Conservation (phyloP, 192 early-diverging fungal species). For the Lobulomyces angularis region DNA sequence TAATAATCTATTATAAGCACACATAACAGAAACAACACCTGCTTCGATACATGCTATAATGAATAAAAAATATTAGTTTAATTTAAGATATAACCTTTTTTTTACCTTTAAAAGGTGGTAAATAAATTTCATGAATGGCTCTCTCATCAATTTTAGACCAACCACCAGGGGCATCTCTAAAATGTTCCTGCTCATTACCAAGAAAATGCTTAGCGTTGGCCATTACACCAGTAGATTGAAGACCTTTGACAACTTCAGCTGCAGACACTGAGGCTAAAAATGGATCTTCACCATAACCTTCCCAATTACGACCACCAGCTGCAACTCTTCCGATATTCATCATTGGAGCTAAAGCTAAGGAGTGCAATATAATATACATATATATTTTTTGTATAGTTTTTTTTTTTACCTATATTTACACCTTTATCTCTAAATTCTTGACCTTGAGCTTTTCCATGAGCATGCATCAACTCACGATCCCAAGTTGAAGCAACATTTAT, state of each 20-base stretch:
- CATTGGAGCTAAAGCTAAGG: constrained; percentile 18
- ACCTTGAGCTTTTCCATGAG: constrained; percentile 32
- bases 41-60: constrained; percentile 17
- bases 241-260: constrained; percentile 22
- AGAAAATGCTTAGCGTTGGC: constrained; percentile 41
- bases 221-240: constrained; percentile 37
- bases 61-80: constrained; percentile 6
- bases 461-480: constrained; percentile 29
- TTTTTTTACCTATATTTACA: constrained; percentile 25
- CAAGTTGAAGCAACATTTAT: constrained; percentile 52
- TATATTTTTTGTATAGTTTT: neutral
- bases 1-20: constrained; percentile 51
- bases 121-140: constrained; percentile 47
- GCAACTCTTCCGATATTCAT: constrained; percentile 20
- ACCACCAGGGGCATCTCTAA: constrained; percentile 8
- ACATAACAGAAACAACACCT: constrained; percentile 47
- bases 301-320: constrained; percentile 26
- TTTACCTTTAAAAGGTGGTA: constrained; percentile 39
- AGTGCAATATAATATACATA: too few relatives aligned
- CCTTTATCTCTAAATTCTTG: constrained; percentile 44
- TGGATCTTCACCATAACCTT: constrained; percentile 38
- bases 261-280: constrained; percentile 21
- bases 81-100: constrained; percentile 5
- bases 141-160: constrained; percentile 33
- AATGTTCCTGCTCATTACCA: constrained; percentile 36